Base-by-base conservation (phyloP, 176 grass and related monocot genomes). In the Phoenix roebelenii region DNA sequence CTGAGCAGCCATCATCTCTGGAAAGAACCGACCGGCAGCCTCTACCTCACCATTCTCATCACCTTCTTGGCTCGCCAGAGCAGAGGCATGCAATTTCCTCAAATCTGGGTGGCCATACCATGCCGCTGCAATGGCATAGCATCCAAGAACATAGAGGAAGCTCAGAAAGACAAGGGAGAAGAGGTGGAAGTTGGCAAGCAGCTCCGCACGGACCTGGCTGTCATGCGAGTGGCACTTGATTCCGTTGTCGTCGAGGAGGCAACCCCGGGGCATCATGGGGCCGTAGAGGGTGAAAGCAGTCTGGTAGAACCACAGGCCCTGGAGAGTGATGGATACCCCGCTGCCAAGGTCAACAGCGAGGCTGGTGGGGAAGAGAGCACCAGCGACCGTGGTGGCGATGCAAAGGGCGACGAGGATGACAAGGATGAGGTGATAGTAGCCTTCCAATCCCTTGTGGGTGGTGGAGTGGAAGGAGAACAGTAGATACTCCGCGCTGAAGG, bases 251-350 rank as follows among this genome's bases (percentile, higher is more conserved):
- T 85, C 81, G 0, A 80, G 77, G 44, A 39, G 61, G 61, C 93
- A 98, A 0, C 87, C 87, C 0, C 24, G 17, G 0, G 93, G 93
- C 35, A 98, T 83, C 93, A 89, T 81, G 0, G 87, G 57, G 0
- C 93, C 93, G 49, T 98, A 98, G 4, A 98, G 84, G 50, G 83
- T 81, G 70, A 92, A 76, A 0, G 93, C 93, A 3, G 93, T 98
- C 81, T 98, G 93, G 73, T 92, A 98, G 76, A 98, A 98, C 93
- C 93, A 98, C 2, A 98, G 70, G 22, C 93, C 93, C 53, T 98
- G 93, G 22, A 92, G 81, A 14, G 93, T 77, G 61, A 98, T 66
- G 24, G 79, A 72, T 2, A 83, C 20, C 56, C 84, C 84, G 4
- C 52, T 69, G 17, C 54, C 32, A 0, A 92, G 66, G 68, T 98